A percentile compares a stretch with the other conserved stretches of the same genome.
Conservation (phyloP, 257 asterid species). For the Solanum boliviense region DNA sequence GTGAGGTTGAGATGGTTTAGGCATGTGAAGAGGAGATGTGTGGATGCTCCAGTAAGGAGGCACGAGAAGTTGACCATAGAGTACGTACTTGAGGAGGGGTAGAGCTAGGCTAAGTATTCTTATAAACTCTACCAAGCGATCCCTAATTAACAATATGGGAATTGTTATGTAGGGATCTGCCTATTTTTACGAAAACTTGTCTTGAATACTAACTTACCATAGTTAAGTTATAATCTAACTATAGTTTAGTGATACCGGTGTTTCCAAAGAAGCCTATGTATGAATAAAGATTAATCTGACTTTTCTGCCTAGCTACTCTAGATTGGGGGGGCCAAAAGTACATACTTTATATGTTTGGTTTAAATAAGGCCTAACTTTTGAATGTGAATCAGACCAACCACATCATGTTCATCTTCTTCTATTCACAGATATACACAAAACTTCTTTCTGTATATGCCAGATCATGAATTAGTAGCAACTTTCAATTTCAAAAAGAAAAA, state of each 20-base stretch:
- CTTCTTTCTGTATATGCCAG: too few relatives aligned
- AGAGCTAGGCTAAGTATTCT: not conserved
- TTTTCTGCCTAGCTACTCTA: too few relatives aligned
- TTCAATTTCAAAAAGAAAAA: too few relatives aligned
- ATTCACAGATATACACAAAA: not conserved
- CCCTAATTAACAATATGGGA: not conserved
- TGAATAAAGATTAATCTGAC: too few relatives aligned
- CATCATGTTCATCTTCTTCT: not conserved
- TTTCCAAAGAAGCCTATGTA: not conserved
- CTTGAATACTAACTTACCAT: not conserved
- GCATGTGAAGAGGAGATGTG: not conserved
- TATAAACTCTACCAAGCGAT: too few relatives aligned
- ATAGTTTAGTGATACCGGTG: not conserved
- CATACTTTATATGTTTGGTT: not conserved
- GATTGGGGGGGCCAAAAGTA: rapidly evolving
- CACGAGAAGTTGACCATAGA: not conserved
- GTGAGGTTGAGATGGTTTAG: not conserved
- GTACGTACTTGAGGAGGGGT: not conserved
- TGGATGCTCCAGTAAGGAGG: too few relatives aligned
- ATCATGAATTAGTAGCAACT: not conserved
- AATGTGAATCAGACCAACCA: not conserved
- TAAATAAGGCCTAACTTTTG: not conserved
- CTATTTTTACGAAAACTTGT: not conserved
- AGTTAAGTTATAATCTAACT: not conserved
- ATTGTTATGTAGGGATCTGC: not conserved